Evolutionary conservation across 805 yeast genomes (phyloP).

Genomic region (Ogataea ramenticola): DNA sequence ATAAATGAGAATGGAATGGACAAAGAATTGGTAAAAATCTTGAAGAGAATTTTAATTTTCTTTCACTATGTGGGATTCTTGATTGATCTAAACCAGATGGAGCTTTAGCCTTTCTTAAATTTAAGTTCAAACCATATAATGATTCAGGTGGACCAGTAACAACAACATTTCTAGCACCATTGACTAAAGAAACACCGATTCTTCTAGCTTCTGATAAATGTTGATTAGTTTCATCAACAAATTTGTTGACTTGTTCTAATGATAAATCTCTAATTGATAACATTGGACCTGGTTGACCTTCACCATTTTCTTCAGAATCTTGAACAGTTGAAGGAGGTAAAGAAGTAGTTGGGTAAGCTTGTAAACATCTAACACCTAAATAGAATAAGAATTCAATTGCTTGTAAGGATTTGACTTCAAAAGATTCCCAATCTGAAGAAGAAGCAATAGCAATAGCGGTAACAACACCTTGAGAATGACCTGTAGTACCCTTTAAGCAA

Average conservation of each 20-base stretch:
- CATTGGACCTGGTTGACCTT: constrained; percentile 98
- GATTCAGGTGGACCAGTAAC: constrained; percentile 98
- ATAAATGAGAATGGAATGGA: constrained; percentile 92
- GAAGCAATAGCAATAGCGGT: constrained; percentile 89
- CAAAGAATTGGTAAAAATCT: constrained; percentile 92
- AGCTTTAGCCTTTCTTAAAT: constrained; percentile 91
- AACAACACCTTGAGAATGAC: constrained; percentile 88
- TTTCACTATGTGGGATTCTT: constrained; percentile 86
- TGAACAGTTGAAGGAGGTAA: constrained; percentile 89
- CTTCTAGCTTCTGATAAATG: constrained; percentile 91
- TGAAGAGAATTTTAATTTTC: constrained; percentile 89
- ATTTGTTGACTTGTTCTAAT: constrained; percentile 67
- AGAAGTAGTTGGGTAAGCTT: constrained; percentile 87
- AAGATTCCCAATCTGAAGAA: constrained; percentile 79
- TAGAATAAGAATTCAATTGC: constrained; percentile 83
- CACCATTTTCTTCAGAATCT: constrained; percentile 89
- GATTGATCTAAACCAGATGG: constrained; percentile 92
- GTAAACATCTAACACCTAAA: constrained; percentile 88
- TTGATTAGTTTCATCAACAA: constrained; percentile 80
- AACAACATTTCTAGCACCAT: constrained; percentile 94
- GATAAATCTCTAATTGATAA: constrained; percentile 87
- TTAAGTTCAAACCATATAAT: constrained; percentile 86
- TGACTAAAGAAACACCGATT: constrained; percentile 81
- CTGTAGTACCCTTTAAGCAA: constrained; percentile 67
- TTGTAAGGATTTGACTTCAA: constrained; percentile 62